Evolutionary conservation across 2,329 filamentous ascomycete species (phyloP), one percentile per base, ranked within the genome.

Genomic region (Fusarium brachygibbosum): DNA sequence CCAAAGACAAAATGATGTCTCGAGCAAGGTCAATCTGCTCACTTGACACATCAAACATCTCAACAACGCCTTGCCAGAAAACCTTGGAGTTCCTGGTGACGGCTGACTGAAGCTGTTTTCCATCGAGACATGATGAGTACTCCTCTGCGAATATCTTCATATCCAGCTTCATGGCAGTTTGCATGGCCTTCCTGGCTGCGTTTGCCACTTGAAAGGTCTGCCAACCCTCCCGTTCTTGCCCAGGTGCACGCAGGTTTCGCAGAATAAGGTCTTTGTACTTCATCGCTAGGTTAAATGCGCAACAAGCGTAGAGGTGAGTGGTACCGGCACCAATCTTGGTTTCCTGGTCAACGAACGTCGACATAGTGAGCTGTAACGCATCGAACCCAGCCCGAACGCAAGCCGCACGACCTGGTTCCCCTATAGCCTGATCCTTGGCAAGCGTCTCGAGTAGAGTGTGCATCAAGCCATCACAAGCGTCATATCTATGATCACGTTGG

Each of bases 401-500:
- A 21, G 87, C 86, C 3, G 86, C 83, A 70, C 87, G 84, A 8
- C 89, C 88, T 50, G 85, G 82, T 32, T 85, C 81, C 1, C 89
- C 85, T 54, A 88, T 87, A 14, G 76, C 78, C 2, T 82, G 76
- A 34, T 87, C 85, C 63, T 88, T 80, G 14, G 83, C 88, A 23
- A 91, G 84, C 9, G 86, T 87, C 57, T 88, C 86, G 41, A 98
- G 87, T 12, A 97, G 85, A 55, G 93, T 90, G 66, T 91, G 87
- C 38, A 93, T 85, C 41, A 98, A 82, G n/a, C 91, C 88, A 64
- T 93, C 89, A 77, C 93, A 94, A 10, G 93, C 91, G 70, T 94
- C 91, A 19, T 91, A 90, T 62, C 93, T 88, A 74, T 93, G 93
- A 58, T 90, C 88, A 7, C 90, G 85, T 62, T 90, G 89, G 61